Conservation (phyloP, 139 green algal species). For the Zygnema cylindricum region DNA sequence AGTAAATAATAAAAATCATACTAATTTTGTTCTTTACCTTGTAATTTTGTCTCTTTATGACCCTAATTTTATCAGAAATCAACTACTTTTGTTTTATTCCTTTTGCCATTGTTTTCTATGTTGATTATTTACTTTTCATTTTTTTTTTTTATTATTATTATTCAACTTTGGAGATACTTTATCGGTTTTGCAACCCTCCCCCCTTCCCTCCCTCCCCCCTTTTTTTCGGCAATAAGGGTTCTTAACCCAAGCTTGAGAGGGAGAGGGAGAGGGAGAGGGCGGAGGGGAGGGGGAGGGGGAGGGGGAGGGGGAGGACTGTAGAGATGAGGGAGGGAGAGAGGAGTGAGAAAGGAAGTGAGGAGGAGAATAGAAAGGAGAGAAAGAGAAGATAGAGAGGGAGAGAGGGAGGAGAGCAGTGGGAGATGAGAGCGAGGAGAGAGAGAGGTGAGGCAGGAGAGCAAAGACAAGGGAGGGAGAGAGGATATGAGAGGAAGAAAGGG, state of each 20-base stretch:
- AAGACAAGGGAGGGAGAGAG: slow-evolving; percentile 1
- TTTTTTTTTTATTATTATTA: not conserved
- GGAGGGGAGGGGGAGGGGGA: not conserved
- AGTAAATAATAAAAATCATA: too few species aligned
- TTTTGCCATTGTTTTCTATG: not conserved
- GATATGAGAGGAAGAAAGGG: slow-evolving; percentile 1
- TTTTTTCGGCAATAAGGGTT: not conserved
- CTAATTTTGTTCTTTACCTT: too few species aligned
- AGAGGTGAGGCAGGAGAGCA: not conserved
- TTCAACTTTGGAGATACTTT: not conserved
- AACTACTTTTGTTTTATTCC: too few species aligned
- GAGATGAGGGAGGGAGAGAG: not conserved
- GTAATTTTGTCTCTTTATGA: too few species aligned
- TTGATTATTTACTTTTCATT: not conserved
- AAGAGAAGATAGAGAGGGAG: not conserved
- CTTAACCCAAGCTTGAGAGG: not conserved
- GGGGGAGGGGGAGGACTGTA: not conserved
- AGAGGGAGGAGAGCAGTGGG: not conserved
- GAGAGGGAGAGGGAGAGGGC: not conserved
- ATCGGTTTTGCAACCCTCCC: too few species aligned
- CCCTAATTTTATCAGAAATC: too few species aligned
- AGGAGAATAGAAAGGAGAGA: not conserved
- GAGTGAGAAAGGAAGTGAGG: not conserved
- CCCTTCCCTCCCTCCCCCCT: too few species aligned
- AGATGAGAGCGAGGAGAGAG: not conserved